Conservation (phyloP, 257 asterid genomes). For the Solanum medicagineum region DNA sequence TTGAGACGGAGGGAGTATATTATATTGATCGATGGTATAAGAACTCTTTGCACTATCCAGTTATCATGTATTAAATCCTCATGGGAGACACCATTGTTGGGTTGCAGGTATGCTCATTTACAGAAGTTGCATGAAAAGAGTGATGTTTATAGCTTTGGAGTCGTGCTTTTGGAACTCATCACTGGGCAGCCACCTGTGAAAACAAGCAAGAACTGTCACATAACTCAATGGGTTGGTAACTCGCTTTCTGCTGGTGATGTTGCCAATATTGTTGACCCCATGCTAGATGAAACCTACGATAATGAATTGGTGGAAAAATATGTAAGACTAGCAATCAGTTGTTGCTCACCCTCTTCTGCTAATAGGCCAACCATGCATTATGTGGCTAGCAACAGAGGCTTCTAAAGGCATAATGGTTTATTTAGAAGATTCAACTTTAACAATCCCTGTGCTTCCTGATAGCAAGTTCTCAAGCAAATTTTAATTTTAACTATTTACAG, state of each 20-base stretch:
- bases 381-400: slow-evolving; percentile 6
- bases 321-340: slow-evolving; percentile 23
- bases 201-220: slow-evolving; percentile 1
- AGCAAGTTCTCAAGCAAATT: background rate
- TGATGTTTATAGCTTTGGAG: slow-evolving; percentile 30
- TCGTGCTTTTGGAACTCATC: slow-evolving; percentile 22
- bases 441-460: background rate
- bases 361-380: slow-evolving; percentile 27
- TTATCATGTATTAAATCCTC: background rate
- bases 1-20: background rate
- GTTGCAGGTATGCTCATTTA: background rate
- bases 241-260: slow-evolving; percentile 13
- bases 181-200: slow-evolving; percentile 8
- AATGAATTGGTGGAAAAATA: slow-evolving; percentile 17
- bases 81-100: background rate
- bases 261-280: slow-evolving; percentile 14
- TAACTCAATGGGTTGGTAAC: slow-evolving; percentile 11
- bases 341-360: slow-evolving; percentile 10
- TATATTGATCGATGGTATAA: background rate
- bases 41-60: background rate
- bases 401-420: background rate
- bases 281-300: slow-evolving; percentile 5
- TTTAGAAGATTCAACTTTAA: background rate
- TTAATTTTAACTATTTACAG: background rate
- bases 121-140: slow-evolving; percentile 18